phyloP scores from a whole-genome alignment of 108 stramenopile species.

The Hondaea fermentalgiana region DNA sequence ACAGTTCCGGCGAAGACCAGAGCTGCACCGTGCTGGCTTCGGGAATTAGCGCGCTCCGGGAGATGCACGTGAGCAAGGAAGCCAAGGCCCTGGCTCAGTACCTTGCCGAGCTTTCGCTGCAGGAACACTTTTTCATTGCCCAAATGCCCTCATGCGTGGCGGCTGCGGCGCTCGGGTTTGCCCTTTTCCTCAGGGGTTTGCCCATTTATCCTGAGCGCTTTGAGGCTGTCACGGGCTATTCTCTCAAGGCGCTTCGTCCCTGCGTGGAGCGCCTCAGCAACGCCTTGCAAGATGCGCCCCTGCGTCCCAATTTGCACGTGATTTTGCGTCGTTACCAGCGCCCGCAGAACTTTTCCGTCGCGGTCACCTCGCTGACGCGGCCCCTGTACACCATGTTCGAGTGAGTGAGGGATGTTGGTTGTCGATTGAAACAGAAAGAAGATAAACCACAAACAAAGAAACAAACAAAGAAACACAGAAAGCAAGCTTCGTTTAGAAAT shows the following conservation, averaged over 20 bases:
- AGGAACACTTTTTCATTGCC: not conserved
- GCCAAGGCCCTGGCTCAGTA: not conserved
- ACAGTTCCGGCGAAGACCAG: not conserved
- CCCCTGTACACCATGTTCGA: not conserved
- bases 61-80: not conserved
- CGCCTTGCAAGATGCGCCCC: not conserved
- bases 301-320: not conserved
- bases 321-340: not conserved
- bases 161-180: not conserved
- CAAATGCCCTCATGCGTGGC: not conserved
- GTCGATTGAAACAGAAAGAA: no score
- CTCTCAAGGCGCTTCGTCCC: not conserved
- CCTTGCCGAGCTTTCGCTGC: conserved; percentile 1
- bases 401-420: not conserved
- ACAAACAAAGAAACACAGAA: no score
- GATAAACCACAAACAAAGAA: no score
- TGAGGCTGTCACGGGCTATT: not conserved
- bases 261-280: not conserved
- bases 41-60: not conserved
- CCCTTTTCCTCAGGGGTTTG: not conserved
- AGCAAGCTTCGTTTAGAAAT: no score
- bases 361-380: not conserved
- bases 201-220: not conserved
- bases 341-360: not conserved
- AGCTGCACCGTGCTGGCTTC: not conserved